Base-by-base conservation (phyloP, 441 rosid genomes). In the Mallotus repandus region DNA sequence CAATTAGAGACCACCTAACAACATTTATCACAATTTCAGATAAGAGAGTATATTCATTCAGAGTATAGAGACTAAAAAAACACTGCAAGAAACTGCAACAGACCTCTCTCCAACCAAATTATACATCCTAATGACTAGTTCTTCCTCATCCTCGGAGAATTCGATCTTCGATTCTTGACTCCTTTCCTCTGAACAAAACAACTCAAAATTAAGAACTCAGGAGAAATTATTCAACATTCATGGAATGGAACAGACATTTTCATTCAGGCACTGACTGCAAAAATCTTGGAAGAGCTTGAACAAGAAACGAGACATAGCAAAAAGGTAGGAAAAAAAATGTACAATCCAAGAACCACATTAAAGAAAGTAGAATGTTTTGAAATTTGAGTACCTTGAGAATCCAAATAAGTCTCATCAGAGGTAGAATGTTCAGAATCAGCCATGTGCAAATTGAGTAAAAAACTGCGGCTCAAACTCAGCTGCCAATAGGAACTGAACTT, bases 1-100 rank as follows among this genome's bases (percentile, higher is more conserved):
- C 90, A 66, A 87, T 87, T 52, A 85, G 70, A 71, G 83, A 71
- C 89, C 89, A 86, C 77, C 89, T 85, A 59, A 35, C n/a, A 70
- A 15, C 10, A 49, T 49, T 49, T 10, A 13, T 10, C 4, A 49
- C 4, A 43, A 5, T 43, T 43, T 43, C 9, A 43, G 46, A 43
- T 43, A 43, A 43, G 3, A 6, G 7, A 43, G 9, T 3, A 43
- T 43, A 43, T 43, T 9, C 9, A 43, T 6, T 43, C 46, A 29
- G 32, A 29, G 32, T 29, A 29, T 43, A 52, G 18, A 32, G 9
- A 48, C 57, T 0, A 21, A 4, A 56, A 69, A 41, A 19, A 56
- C 2, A 29, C 32, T 2, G 10, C 19, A 16, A 5, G 41, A 53
- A 41, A 63, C 46, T 43, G 46, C 46, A 10, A 63, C 22, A 19